Percentiles rank a stretch among this genome's conserved stretches.
phyloP scores from a whole-genome alignment of 2,329 filamentous ascomycete species.

The Trichoderma aggressivum region DNA sequence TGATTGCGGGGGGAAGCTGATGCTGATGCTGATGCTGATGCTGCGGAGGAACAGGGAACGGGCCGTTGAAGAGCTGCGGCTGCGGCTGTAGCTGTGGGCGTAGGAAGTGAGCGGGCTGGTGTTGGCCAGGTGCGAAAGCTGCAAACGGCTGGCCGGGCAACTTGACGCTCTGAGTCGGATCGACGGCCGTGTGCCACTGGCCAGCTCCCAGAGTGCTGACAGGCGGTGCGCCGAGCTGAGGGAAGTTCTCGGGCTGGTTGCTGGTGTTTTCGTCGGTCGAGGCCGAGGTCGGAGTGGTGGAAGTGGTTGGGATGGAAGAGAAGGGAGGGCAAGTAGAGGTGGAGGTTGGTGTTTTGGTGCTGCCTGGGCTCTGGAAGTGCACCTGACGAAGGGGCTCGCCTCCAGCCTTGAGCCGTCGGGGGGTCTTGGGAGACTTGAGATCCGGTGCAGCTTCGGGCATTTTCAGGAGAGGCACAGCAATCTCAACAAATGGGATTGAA shows the following conservation, averaged over 20 bases:
- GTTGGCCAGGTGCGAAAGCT: constrained; percentile 18
- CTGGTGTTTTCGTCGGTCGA: not conserved
- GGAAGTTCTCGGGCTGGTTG: constrained; percentile 28
- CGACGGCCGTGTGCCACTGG: constrained; percentile 36
- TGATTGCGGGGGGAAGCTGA: constrained; percentile 20
- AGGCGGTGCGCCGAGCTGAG: constrained; percentile 29
- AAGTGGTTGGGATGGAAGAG: not conserved
- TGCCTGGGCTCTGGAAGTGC: constrained; percentile 27
- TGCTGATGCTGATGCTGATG: not conserved
- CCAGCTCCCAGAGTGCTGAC: constrained; percentile 20
- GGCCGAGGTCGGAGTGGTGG: not conserved
- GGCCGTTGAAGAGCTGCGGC: constrained; percentile 6
- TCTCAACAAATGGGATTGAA: not conserved
- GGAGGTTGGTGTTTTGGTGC: not conserved
- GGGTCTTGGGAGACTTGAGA: constrained; percentile 31
- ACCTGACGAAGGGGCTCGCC: constrained; percentile 33
- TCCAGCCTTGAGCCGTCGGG: constrained; percentile 28
- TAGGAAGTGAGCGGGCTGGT: constrained; percentile 18
- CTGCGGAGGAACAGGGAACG: not conserved
- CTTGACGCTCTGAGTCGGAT: constrained; percentile 34
- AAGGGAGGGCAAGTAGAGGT: constrained; percentile 4
- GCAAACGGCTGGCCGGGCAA: constrained; percentile 25
- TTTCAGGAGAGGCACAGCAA: not conserved
- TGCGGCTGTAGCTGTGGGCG: not conserved
- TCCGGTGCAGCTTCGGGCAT: constrained; percentile 30